These are phyloP conservation scores for Kwoniella dejecticola DNA, from an alignment of 768 basidiomycete genomes.

Conservation along the genomic window DNA sequence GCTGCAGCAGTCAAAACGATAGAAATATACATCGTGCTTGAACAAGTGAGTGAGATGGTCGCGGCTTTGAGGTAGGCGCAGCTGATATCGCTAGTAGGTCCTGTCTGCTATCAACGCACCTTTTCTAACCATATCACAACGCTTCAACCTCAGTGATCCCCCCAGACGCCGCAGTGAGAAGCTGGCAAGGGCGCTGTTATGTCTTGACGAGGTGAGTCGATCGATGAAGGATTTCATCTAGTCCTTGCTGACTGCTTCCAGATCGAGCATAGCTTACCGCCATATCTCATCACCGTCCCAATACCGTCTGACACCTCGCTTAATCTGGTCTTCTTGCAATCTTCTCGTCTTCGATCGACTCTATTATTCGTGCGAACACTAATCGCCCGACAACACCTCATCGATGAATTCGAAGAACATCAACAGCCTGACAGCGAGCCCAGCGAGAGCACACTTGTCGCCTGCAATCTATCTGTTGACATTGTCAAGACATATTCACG, in stretches of 20 bases:
- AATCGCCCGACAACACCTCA: constrained; percentile 12
- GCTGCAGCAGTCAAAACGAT: constrained; percentile 15
- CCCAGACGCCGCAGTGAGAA: constrained; percentile 8
- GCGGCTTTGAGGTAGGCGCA: background rate
- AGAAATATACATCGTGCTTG: constrained; percentile 10
- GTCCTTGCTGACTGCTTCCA: background rate
- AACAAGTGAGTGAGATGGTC: constrained; percentile 4
- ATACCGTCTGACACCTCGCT: constrained; percentile 1
- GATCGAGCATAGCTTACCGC: constrained; percentile 13
- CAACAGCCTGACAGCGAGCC: background rate
- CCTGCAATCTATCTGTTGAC: constrained; percentile 12
- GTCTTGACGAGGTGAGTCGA: constrained; percentile 6
- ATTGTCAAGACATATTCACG: constrained; percentile 13
- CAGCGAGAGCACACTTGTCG: constrained; percentile 6
- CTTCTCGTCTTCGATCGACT: constrained; percentile 4
- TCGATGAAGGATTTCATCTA: background rate
- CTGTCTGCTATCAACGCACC: constrained; percentile 16
- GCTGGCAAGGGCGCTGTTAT: constrained; percentile 10
- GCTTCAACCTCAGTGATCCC: constrained; percentile 1
- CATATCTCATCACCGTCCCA: constrained; percentile 6
- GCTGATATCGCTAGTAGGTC: background rate
- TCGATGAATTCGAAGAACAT: constrained; percentile 12
- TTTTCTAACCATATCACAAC: constrained; percentile 12
- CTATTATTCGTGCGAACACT: constrained; percentile 13
- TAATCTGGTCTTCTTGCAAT: constrained; percentile 11